Evolutionary conservation across 2,329 filamentous ascomycete species (phyloP), one percentile per base, ranked within the genome.

Genomic region (Fusarium sp.): DNA sequence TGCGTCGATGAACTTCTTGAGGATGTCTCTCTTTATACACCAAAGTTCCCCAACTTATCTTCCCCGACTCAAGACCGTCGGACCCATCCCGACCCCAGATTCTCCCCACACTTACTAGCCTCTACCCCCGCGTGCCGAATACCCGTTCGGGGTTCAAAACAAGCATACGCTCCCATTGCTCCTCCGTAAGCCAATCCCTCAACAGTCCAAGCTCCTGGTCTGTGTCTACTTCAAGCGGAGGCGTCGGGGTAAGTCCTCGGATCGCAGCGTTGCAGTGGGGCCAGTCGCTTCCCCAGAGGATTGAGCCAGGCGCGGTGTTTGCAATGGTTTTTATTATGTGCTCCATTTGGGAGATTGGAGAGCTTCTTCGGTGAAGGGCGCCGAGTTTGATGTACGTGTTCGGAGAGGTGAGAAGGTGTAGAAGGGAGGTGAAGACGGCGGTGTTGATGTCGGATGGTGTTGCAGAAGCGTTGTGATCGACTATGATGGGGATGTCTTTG

Each of bases 271-370:
- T 52, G 20, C 44, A 52, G 17, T 68, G 62, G 44, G 65, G 65
- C 51, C 65, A 68, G 28, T 68, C 65, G 14, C 62, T 60, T 30
- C 62, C 62, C 65, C 65, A 66, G 2, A 68, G 22, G 0, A 60
- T 36, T 0, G 47, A 30, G 17, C 8, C 3, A 4, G 62, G 36
- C 5, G 42, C 60, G 1, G 24, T 4, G 4, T 52, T 52, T 2
- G 24, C 28, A 5, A 60, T 34, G 7, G 39, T 5, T 8, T 48
- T 48, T 6, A 68, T n/a, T 5, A 68, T 17, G 3, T 47, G 52
- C 6, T 52, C 20, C 62, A 66, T 60, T 3, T 52, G 36, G 0
- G 32, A 2, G 1, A 66, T 32, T 4, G 26, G 20, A 1, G 36
- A 8, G 7, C 62, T 52, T 41, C 62, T 30, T 30, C 62, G 26